Base-by-base conservation (phyloP, 1,139 yeast species). In the Chernovozyma aurita region DNA sequence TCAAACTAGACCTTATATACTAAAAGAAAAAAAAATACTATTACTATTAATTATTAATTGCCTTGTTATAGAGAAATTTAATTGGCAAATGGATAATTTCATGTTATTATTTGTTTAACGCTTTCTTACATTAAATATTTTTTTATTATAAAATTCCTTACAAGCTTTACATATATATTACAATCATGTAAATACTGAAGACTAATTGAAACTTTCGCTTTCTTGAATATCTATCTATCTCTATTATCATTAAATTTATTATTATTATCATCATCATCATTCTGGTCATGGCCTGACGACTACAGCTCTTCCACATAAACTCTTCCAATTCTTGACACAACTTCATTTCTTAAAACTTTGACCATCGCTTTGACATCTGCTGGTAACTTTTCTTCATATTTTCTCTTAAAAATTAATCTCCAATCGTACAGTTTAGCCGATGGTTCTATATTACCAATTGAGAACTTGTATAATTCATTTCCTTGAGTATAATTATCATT, bases 311-410 rank as follows among this genome's bases (percentile, higher is more conserved):
- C 52, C 31, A 66, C 57, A 49, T 63, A 70, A 2, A 64, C 71
- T 42, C 52, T 49, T n/a, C 68, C 73, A n/a, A 67, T 55, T 44
- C 61, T 63, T 16, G 53, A 52, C 4, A 57, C 55, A 9, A 69
- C 56, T 40, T 57, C 58, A 34, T 57, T 56, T 39, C 76, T 53
- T 28, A 70, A 50, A 4, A 42, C 41, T 38, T 48, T 52, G 5
- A 63, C 39, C 32, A 65, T 48, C 14, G 48, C 56, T 9, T 49
- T 42, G 2, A 60, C 50, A 20, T 49, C 46, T 6, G 38, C 34
- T 1, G 73, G 73, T 2, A 59, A 37, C 8, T 11, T 15, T 13
- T 37, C 37, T 4, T 47, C 35, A 1, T 45, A 45, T 4, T 41
- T 43, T 4, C 46, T 35, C 20, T 44, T 45, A 35, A 61, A 38